Evolutionary conservation across 768 basidiomycete genomes (phyloP), one percentile per base, ranked within the genome.

Genomic region (Tricholoma terreum): DNA sequence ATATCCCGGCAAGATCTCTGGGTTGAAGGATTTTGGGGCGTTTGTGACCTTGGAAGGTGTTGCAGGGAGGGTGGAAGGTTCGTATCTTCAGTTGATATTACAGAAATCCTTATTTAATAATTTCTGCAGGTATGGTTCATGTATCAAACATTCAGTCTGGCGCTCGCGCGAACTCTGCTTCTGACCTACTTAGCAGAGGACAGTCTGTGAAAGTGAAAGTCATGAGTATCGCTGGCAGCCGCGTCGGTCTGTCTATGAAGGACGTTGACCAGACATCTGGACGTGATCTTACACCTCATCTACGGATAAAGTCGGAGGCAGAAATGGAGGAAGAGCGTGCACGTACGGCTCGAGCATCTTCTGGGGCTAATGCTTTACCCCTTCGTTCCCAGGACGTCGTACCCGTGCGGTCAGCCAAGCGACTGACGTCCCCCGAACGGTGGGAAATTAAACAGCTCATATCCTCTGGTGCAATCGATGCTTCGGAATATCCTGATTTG

Each of bases 361-460:
- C 91, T 3, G 94, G 96, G 22, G 84, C 93, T 30, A 99, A 99
- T 64, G 84, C 94, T 14, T 78, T 95, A 19, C 92, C 95, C 2
- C 77, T 98, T 14, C 71, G 82, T 67, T 65, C 82, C 63, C 69
- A 82, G 69, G 69, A 80, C 61, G 73, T 77, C 45, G 82, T 78
- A 21, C 81, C 83, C 8, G 80, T 86, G 14, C 84, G 86, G 31
- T 91, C 89, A 2, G 92, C 94, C 0, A 94, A 94, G 67, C 84
- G 96, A 14, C 76, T 98, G 56, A 95, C 95, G 1, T 94, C 92
- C 6, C 97, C 97, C 1, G 97, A 99, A 72, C 86, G 97, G 27
- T 99, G 97, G 94, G 97, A 99, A 76, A 95, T 99, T 73, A 98
- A 98, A 72, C 97, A 98, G 70, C 84, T 99, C 56, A 97, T 98